A percentile compares a stretch with the other conserved stretches of the same genome.
These are phyloP conservation scores for Bacterosira constricta DNA, from an alignment of 108 stramenopile species.

Conservation along the genomic window DNA sequence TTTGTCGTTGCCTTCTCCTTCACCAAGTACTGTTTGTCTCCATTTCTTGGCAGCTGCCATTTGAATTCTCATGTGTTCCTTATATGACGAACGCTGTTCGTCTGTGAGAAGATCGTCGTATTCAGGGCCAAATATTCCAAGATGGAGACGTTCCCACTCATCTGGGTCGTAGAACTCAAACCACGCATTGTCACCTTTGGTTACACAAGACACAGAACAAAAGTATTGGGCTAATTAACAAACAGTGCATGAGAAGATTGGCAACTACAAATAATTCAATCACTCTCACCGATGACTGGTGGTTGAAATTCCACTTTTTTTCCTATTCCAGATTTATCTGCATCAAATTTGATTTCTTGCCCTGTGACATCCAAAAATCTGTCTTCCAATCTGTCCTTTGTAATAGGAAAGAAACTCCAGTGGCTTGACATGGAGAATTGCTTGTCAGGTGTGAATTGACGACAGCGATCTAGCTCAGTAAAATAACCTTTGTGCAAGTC, in stretches of 20 bases:
- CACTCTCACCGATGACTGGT: slow-evolving; percentile 21
- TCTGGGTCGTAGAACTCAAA: slow-evolving; percentile 58
- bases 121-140: slow-evolving; percentile 58
- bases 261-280: not conserved
- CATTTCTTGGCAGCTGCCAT: slow-evolving; percentile 48
- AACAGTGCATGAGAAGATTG: too few species aligned
- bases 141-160: slow-evolving; percentile 51
- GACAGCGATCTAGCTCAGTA: slow-evolving; percentile 57
- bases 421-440: slow-evolving; percentile 59
- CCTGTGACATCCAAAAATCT: slow-evolving; percentile 47
- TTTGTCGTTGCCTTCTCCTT: slow-evolving; percentile 21
- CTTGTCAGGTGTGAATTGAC: slow-evolving; percentile 51
- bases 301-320: slow-evolving; percentile 32
- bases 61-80: slow-evolving; percentile 54
- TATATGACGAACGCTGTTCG: slow-evolving; percentile 36
- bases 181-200: slow-evolving; percentile 38
- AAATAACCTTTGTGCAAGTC: slow-evolving; percentile 58
- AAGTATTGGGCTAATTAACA: too few species aligned
- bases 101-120: slow-evolving; percentile 36
- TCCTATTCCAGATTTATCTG: slow-evolving; percentile 53
- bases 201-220: too few species aligned
- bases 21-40: slow-evolving; percentile 41
- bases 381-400: slow-evolving; percentile 39
- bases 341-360: slow-evolving; percentile 32
- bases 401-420: slow-evolving; percentile 57